Conservation (phyloP, 768 basidiomycete genomes). For the Tricholoma furcatifolium region DNA sequence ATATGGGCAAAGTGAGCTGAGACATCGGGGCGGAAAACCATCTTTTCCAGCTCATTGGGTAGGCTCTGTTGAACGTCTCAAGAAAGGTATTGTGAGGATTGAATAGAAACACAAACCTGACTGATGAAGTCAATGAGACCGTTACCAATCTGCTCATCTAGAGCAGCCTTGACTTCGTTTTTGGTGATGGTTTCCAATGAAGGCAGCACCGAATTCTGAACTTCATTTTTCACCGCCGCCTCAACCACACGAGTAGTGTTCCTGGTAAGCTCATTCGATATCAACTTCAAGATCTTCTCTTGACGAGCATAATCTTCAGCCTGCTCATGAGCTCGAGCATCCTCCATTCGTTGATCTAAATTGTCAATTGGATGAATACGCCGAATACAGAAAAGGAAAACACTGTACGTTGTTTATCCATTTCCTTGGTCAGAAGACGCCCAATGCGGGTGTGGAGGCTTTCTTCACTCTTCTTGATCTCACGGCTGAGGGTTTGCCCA, state of each 20-base stretch:
- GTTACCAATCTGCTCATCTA: constrained; percentile 76
- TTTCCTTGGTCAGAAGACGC: constrained; percentile 79
- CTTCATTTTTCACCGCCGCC: constrained; percentile 82
- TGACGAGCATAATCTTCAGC: constrained; percentile 80
- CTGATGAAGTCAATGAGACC: constrained; percentile 72
- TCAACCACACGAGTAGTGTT: constrained; percentile 90
- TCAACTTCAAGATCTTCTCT: constrained; percentile 86
- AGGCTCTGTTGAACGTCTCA: constrained; percentile 49
- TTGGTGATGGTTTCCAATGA: constrained; percentile 81
- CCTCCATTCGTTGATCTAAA: constrained; percentile 82
- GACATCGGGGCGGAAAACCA: constrained; percentile 75
- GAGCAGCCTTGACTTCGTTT: constrained; percentile 73
- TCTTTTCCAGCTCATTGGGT: constrained; percentile 76
- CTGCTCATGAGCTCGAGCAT: constrained; percentile 74
- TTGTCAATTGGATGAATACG: background rate
- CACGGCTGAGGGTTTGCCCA: constrained; percentile 61
- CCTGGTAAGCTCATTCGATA: constrained; percentile 82
- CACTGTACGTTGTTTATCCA: constrained; percentile 84
- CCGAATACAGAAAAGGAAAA: constrained; percentile 6
- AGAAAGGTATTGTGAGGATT: constrained; percentile 4
- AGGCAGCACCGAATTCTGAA: constrained; percentile 81
- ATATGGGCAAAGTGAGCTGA: constrained; percentile 75
- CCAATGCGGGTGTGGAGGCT: constrained; percentile 73
- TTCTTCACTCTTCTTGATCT: constrained; percentile 84
- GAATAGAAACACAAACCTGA: constrained; percentile 48